These are phyloP conservation scores for Forsythia viridissima DNA, from an alignment of 257 asterid genomes.

Conservation along the genomic window DNA sequence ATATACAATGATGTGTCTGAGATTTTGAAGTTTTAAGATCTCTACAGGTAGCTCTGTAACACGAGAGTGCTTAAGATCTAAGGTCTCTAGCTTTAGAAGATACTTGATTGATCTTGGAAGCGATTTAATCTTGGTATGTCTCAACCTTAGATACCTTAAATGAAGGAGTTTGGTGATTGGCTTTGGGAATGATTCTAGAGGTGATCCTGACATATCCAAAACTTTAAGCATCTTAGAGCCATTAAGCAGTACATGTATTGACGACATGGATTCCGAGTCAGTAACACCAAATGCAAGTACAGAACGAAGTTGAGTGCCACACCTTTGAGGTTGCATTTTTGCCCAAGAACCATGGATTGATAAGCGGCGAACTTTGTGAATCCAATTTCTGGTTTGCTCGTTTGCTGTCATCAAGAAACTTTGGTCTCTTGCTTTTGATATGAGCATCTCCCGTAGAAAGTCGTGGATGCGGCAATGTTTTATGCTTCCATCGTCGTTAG, in stretches of 20 bases:
- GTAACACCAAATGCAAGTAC: constrained; percentile 16
- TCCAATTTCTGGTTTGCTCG: not conserved
- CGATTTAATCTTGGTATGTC: constrained; percentile 2
- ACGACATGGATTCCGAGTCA: constrained; percentile 1
- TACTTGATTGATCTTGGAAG: constrained; percentile 23
- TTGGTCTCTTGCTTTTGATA: constrained; percentile 22
- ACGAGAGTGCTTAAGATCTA: constrained; percentile 27
- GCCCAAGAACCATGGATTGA: constrained; percentile 17
- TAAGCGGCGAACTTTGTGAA: constrained; percentile 23
- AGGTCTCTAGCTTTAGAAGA: constrained; percentile 29
- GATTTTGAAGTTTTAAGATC: constrained; percentile 26
- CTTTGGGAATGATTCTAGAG: constrained; percentile 21
- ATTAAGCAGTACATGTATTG: not conserved
- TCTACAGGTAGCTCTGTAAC: constrained; percentile 31
- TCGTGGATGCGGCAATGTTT: constrained; percentile 26
- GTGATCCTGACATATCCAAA: constrained; percentile 21
- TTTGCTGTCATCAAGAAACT: not conserved
- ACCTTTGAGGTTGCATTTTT: not conserved
- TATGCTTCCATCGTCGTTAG: constrained; percentile 25
- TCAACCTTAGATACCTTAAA: constrained; percentile 31
- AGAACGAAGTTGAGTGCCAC: constrained; percentile 17
- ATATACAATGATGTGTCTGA: constrained; percentile 25
- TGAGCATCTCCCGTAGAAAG: constrained; percentile 18
- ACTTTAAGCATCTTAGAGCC: constrained; percentile 22
- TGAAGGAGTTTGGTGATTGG: constrained; percentile 11